Conservation (phyloP, 768 basidiomycete species). For the Polyporus arcularius region DNA sequence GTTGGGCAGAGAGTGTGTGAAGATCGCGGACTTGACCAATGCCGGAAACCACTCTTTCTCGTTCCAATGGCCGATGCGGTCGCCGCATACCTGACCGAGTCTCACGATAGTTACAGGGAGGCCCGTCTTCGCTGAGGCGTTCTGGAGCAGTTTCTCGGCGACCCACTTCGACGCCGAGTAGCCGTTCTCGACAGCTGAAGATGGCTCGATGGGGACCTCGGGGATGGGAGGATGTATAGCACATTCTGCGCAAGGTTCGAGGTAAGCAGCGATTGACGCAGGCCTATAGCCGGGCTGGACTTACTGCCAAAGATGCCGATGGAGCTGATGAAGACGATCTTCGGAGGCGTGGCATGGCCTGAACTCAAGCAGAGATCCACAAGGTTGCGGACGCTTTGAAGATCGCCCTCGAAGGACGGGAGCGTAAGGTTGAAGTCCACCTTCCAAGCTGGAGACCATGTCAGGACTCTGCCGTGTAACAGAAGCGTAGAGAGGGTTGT, state of each 20-base stretch:
- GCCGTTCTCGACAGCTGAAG: conserved; percentile 26
- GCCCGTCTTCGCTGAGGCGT: conserved; percentile 17
- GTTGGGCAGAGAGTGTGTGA: not conserved
- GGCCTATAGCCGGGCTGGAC: not conserved
- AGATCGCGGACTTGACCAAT: conserved; percentile 26
- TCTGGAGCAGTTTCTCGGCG: conserved; percentile 24
- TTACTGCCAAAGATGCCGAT: conserved; percentile 23
- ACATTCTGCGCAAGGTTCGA: not conserved
- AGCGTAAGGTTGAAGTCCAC: conserved; percentile 31
- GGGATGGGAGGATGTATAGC: not conserved
- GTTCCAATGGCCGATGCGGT: conserved; percentile 36
- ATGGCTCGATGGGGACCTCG: conserved; percentile 9
- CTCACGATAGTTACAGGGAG: conserved; percentile 30
- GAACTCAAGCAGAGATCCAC: conserved; percentile 27
- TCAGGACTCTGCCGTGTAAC: not conserved
- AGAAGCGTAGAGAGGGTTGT: not conserved
- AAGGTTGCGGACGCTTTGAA: conserved; percentile 25
- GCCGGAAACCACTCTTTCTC: conserved; percentile 39
- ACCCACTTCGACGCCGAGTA: conserved; percentile 39
- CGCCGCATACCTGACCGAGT: conserved; percentile 39
- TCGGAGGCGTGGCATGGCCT: conserved; percentile 12
- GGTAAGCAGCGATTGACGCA: no score
- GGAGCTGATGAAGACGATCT: conserved; percentile 28
- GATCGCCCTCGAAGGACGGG: conserved; percentile 25
- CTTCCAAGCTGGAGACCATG: conserved; percentile 22